Percentiles rank a stretch among this genome's conserved stretches.
These are phyloP conservation scores for Clavariopsis aquatica DNA, from an alignment of 495 filamentous ascomycete species.

Conservation along the genomic window DNA sequence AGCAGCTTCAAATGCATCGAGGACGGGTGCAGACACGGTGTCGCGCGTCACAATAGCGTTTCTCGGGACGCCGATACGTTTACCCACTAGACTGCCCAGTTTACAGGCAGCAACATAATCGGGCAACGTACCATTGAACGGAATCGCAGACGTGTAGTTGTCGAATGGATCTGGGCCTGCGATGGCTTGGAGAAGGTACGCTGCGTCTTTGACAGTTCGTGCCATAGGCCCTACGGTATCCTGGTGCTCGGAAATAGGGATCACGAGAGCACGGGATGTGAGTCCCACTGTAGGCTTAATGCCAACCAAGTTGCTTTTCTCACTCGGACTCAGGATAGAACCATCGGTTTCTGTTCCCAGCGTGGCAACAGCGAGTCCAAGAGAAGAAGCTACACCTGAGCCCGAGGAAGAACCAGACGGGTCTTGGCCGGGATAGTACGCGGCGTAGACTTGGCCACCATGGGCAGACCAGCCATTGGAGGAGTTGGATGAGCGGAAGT, in stretches of 20 bases:
- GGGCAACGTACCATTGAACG: slow-evolving; percentile 47
- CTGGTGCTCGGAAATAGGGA: slow-evolving; percentile 63
- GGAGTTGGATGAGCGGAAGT: slow-evolving; percentile 52
- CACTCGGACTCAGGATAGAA: slow-evolving; percentile 44
- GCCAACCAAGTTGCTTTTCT: slow-evolving; percentile 50
- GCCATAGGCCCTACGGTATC: slow-evolving; percentile 70
- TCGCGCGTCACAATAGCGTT: slow-evolving; percentile 43
- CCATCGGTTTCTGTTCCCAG: slow-evolving; percentile 54
- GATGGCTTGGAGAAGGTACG: slow-evolving; percentile 64
- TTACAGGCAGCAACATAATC: slow-evolving; percentile 58
- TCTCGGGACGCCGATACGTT: slow-evolving; percentile 55
- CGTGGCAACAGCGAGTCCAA: slow-evolving; percentile 53
- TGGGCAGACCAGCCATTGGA: slow-evolving; percentile 59
- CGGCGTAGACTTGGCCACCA: slow-evolving; percentile 54
- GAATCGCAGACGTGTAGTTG: slow-evolving; percentile 59
- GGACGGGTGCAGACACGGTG: slow-evolving; percentile 39
- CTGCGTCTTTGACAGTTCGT: slow-evolving; percentile 65
- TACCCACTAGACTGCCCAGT: slow-evolving; percentile 50
- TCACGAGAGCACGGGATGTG: slow-evolving; percentile 62
- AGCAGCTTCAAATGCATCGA: slow-evolving; percentile 51
- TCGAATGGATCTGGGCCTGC: slow-evolving; percentile 55
- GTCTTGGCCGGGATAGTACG: slow-evolving; percentile 55
- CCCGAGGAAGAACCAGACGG: slow-evolving; percentile 58
- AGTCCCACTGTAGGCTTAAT: slow-evolving; percentile 72
- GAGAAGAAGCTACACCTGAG: slow-evolving; percentile 52